Percentiles rank a stretch among this genome's conserved stretches.
Evolutionary conservation across 2,329 filamentous ascomycete species (phyloP).

Genomic region (Pyricularia sp.): DNA sequence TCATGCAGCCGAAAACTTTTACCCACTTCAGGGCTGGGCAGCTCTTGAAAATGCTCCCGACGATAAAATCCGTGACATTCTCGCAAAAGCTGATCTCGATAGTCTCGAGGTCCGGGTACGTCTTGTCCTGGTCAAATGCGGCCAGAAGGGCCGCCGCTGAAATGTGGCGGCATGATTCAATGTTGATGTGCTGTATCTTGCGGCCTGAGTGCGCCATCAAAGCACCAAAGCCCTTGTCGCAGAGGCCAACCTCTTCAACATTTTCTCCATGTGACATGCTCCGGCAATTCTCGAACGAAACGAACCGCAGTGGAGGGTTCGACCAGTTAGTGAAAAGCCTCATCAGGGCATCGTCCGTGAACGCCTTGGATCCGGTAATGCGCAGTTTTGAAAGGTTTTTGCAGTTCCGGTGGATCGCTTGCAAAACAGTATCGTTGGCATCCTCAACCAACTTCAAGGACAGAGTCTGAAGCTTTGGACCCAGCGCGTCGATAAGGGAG

Average conservation of each 20-base stretch:
- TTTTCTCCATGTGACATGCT: slow-evolving; percentile 37
- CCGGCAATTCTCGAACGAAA: slow-evolving; percentile 72
- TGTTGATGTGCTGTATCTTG: slow-evolving; percentile 56
- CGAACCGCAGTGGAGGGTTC: slow-evolving; percentile 59
- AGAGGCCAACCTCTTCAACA: slow-evolving; percentile 60
- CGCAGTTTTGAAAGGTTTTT: slow-evolving; percentile 64
- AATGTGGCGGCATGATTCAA: slow-evolving; percentile 83
- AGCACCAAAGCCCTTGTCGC: slow-evolving; percentile 64
- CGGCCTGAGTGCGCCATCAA: slow-evolving; percentile 76
- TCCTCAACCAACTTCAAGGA: slow-evolving; percentile 62
- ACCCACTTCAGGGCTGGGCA: slow-evolving; percentile 52
- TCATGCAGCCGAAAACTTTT: slow-evolving; percentile 59
- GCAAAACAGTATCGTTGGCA: slow-evolving; percentile 60
- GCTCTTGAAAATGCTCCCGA: slow-evolving; percentile 53
- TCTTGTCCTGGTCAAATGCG: slow-evolving; percentile 53
- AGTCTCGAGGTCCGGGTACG: slow-evolving; percentile 59
- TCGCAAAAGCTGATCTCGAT: slow-evolving; percentile 74
- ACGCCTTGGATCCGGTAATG: slow-evolving; percentile 65
- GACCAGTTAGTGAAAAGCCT: slow-evolving; percentile 67
- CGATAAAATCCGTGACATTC: slow-evolving; percentile 53
- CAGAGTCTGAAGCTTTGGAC: slow-evolving; percentile 61
- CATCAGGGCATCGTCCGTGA: slow-evolving; percentile 66
- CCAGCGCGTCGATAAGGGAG: slow-evolving; percentile 51
- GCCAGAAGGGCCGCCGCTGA: slow-evolving; percentile 60
- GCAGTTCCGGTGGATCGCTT: slow-evolving; percentile 63